Conservation (phyloP, 2,329 filamentous ascomycete species). For the Incumbomyces delicatus region DNA sequence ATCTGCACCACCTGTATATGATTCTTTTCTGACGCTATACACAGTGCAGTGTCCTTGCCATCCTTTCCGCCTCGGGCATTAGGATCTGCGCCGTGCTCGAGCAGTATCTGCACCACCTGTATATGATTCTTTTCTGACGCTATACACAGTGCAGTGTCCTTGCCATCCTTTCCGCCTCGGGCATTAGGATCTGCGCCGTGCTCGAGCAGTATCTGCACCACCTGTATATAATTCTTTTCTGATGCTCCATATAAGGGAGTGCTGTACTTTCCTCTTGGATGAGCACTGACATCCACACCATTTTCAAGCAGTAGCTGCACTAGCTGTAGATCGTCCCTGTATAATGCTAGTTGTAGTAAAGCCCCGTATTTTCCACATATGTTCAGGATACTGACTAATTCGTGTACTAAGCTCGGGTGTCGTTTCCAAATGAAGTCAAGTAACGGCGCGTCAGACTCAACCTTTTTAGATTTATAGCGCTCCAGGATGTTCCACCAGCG, state of each 20-base stretch:
- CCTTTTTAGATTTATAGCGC: too few species aligned
- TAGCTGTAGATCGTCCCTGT: constrained; percentile 5
- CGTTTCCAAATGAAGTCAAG: too few species aligned
- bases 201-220: not conserved
- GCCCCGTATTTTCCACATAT: too few species aligned
- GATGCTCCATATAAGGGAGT: not conserved
- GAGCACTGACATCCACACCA: too few species aligned
- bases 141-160: not conserved
- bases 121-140: not conserved
- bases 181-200: too few species aligned
- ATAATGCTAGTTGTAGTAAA: not conserved
- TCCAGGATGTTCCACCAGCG: too few species aligned
- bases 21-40: not conserved
- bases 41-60: not conserved
- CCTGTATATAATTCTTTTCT: not conserved
- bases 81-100: too few species aligned
- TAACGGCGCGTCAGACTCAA: too few species aligned
- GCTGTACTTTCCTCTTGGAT: constrained; percentile 4
- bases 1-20: constrained; percentile 12
- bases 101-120: not conserved
- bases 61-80: too few species aligned
- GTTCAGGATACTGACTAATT: too few species aligned
- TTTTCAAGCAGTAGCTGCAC: constrained; percentile 8
- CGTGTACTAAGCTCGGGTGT: too few species aligned
- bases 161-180: constrained; percentile 1